Base-by-base conservation (phyloP, 805 yeast genomes). In the Gaillardinia entomophila region DNA sequence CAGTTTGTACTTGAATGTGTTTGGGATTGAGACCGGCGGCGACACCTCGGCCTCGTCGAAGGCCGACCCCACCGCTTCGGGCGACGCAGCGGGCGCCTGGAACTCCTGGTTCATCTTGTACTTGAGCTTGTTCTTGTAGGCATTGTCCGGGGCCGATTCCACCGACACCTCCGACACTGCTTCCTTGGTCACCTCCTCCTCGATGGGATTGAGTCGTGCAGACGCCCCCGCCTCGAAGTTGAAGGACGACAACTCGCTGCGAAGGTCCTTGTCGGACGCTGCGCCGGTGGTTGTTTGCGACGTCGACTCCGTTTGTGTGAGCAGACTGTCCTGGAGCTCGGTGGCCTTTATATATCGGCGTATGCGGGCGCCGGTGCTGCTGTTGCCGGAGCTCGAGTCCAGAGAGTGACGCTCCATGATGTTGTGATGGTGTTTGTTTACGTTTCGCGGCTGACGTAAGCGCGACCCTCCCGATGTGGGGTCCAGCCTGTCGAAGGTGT, bases 1-100 rank as follows among this genome's bases (percentile, higher is more conserved):
- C n/a, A 66, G 56, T 40, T 64, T 66, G 36, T 64, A 57, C 37
- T 63, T 60, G 53, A 66, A 66, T 1, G 72, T 66, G 35, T 66
- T 66, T 15, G 72, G 71, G 14, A 62, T 60, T 2, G 69, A 62
- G 4, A 39, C 41, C 2, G 50, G 28, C 3, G 46, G 50, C 16
- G 47, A 41, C 27, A 26, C 12, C 7, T 16, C 28, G 19, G 17
- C n/a, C 6, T 13, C 22, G 29, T 3, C 24, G 14, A 8, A 20
- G 12, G 12, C 24, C 28, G 31, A 17, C 19, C 17, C n/a, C 23
- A 26, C 3, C 25, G 42, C 44, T 20, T 41, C 41, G n/a, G 33
- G 6, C 15, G 31, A 31, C 18, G 42, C 31, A 8, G 40, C 42
- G 16, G 48, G 53, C 19, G 38, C 43, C 17, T 48, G 46, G 40